Base-by-base conservation (phyloP, 139 green algal genomes). In the Chlamydomonas asymmetrica region DNA sequence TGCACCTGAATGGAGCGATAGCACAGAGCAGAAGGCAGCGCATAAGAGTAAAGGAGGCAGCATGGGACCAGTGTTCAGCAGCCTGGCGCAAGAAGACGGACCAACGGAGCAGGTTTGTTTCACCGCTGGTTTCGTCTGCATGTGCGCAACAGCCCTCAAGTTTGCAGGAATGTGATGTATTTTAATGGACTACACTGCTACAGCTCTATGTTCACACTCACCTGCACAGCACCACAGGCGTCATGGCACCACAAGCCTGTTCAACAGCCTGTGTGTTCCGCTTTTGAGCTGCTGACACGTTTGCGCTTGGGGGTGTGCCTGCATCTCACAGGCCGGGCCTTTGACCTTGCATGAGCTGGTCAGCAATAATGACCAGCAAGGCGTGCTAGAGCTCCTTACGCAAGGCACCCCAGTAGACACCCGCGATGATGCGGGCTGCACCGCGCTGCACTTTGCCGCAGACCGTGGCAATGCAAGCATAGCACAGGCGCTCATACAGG, bases 401-500 rank as follows among this genome's bases (percentile, higher is more conserved):
- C 57, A 22, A 2, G 79, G 82, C 2, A 45, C 54, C 18, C 34
- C 54, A 25, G 35, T 79, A 1, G 60, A 86, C 32, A 60, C 22
- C 3, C 39, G 72, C 0, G 85, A 83, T 25, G 54, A 48, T 0
- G 43, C 71, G 18, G 81, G 72, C 38, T 87, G 81, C 73, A 90
- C 78, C 35, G 88, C 85, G 0, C 78, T 96, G 31, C 91, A 96
- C 79, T 96, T 95, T 85, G 82, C 86, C 4, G 88, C 89, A 4
- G 92, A 88, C 34, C 69, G 86, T 5, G 90, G 87, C 5, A 86
- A 85, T 39, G 40, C 56, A 5, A 54, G 82, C 2, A 75, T 79
- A 31, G 73, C 80, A 0, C 20, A 70, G 60, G 70, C 83, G 41
- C 86, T 96, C 49, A 60, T 89, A n/a, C 40, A 80, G 16, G 80